Evolutionary conservation across 78 protist genomes (phyloP).

Genomic region (Dictyostelium brefeldianum): DNA sequence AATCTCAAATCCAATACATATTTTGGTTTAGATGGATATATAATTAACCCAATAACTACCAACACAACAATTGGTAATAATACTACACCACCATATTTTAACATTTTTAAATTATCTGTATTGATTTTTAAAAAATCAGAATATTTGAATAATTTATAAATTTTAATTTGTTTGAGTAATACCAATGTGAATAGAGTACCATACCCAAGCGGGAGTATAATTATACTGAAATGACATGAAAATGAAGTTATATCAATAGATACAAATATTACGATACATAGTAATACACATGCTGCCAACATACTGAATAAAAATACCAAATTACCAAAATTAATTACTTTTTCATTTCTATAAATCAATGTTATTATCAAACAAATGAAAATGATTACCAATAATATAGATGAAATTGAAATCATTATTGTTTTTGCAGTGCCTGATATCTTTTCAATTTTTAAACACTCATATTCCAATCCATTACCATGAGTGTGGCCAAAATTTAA

Average conservation of each 20-base stretch:
- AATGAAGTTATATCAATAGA: neutral
- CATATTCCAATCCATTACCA: neutral
- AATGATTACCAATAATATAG: neutral
- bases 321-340: neutral
- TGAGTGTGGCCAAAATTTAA: too few species aligned
- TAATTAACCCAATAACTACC: neutral
- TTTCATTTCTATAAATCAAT: neutral
- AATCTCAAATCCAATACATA: neutral
- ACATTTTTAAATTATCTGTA: constrained; percentile 18
- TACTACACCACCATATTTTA: constrained; percentile 12
- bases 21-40: neutral
- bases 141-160: neutral
- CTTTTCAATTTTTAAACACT: neutral
- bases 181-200: neutral
- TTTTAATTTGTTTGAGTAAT: constrained; percentile 7
- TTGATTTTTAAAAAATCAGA: constrained; percentile 25
- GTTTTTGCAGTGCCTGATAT: neutral
- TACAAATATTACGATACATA: neutral
- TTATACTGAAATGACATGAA: neutral
- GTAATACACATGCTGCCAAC: neutral
- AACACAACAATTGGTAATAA: neutral
- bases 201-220: neutral
- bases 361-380: neutral
- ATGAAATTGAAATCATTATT: neutral
- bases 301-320: neutral